A percentile compares a stretch with the other conserved stretches of the same genome.
These are phyloP conservation scores for Jackrogersella multiformis DNA, from an alignment of 495 filamentous ascomycete species.

Conservation along the genomic window DNA sequence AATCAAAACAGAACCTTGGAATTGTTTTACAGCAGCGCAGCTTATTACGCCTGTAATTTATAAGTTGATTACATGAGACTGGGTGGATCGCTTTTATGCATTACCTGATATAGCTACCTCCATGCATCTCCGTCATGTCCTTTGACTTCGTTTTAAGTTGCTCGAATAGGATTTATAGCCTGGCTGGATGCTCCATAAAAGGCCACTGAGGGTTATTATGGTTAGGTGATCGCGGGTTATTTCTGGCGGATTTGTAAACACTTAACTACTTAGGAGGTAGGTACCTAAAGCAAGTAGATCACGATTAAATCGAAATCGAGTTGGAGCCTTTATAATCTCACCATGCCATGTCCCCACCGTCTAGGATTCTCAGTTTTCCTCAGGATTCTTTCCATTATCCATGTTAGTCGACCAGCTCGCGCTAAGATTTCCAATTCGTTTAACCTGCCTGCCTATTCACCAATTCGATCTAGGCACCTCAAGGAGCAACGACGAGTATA, in stretches of 20 bases:
- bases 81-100: not conserved
- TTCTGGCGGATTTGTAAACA: not conserved
- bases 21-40: not conserved
- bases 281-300: not conserved
- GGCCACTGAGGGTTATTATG: not conserved
- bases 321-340: conserved; percentile 14
- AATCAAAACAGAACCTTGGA: not conserved
- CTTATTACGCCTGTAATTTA: not conserved
- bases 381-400: no score
- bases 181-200: not conserved
- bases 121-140: no score
- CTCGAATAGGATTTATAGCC: conserved; percentile 2
- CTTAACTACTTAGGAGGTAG: no score
- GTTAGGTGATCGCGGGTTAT: no score
- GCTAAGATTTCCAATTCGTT: not conserved
- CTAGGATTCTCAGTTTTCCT: no score
- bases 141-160: not conserved
- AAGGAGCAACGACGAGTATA: no score
- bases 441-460: not conserved
- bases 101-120: not conserved
- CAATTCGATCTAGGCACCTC: not conserved
- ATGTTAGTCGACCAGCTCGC: no score
- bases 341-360: not conserved
- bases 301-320: conserved; percentile 1
- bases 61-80: not conserved